Conservation (phyloP, 2,329 filamentous ascomycete species). For the Cordyceps cateniannulata region DNA sequence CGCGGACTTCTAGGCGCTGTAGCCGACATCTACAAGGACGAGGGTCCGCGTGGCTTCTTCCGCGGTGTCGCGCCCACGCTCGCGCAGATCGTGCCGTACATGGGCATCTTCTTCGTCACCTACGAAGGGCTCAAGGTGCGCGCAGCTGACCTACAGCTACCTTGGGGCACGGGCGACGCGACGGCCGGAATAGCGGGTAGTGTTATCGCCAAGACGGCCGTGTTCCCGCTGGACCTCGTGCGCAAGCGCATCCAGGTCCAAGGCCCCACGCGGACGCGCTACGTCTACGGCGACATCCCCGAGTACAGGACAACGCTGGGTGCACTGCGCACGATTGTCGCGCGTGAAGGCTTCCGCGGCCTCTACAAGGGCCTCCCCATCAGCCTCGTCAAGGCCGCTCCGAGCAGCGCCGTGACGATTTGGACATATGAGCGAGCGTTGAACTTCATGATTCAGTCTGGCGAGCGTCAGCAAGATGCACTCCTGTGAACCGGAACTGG, state of each 20-base stretch:
- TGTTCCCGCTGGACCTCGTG: conserved; percentile 90
- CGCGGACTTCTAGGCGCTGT: conserved; percentile 62
- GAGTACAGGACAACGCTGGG: conserved; percentile 64
- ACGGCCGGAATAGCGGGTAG: conserved; percentile 75
- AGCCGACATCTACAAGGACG: conserved; percentile 63
- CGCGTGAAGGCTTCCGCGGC: conserved; percentile 67
- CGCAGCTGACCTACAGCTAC: conserved; percentile 49
- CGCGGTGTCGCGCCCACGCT: conserved; percentile 76
- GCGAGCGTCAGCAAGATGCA: conserved; percentile 23
- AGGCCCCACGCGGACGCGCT: conserved; percentile 72
- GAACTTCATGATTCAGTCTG: conserved; percentile 44
- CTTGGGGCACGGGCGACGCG: conserved; percentile 75
- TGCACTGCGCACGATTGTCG: conserved; percentile 63
- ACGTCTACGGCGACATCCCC: conserved; percentile 83
- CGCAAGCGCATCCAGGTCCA: conserved; percentile 93
- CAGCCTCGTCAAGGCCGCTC: conserved; percentile 86
- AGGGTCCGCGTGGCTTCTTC: conserved; percentile 79
- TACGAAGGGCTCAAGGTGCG: conserved; percentile 71
- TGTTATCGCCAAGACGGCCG: conserved; percentile 75
- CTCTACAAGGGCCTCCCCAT: conserved; percentile 85
- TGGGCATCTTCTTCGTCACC: conserved; percentile 90
- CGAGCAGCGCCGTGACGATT: conserved; percentile 86
- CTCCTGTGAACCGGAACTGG: conserved; percentile 3
- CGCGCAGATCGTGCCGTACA: conserved; percentile 86
- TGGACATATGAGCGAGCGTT: conserved; percentile 86